Conservation (phyloP, 768 basidiomycete species). For the Porpolomopsis calyptriformis region DNA sequence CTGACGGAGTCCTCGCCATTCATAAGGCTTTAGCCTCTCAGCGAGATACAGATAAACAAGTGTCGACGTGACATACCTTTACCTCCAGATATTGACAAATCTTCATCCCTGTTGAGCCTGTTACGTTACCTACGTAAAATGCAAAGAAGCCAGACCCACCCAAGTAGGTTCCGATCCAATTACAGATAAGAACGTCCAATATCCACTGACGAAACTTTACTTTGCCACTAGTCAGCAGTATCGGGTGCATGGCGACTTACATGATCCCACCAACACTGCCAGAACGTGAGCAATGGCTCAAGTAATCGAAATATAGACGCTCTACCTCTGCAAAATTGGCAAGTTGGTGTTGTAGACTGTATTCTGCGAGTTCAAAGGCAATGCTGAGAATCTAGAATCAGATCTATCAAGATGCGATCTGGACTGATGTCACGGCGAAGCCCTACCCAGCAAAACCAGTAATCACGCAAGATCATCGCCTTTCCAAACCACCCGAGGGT, state of each 20-base stretch:
- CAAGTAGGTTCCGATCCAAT: constrained; percentile 79
- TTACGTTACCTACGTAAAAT: constrained; percentile 9
- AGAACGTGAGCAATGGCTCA: constrained; percentile 11
- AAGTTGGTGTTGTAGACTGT: constrained; percentile 80
- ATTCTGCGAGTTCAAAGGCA: constrained; percentile 83
- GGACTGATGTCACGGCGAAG: constrained; percentile 5
- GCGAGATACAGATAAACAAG: constrained; percentile 8
- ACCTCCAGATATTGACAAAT: constrained; percentile 81
- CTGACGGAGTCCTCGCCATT: constrained; percentile 76
- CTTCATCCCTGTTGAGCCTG: constrained; percentile 56
- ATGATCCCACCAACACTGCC: constrained; percentile 89
- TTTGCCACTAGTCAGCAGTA: constrained; percentile 9
- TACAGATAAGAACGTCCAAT: constrained; percentile 76
- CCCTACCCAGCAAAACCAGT: constrained; percentile 88
- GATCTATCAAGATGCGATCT: constrained; percentile 10
- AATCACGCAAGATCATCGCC: constrained; percentile 80
- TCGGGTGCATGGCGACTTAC: constrained; percentile 32
- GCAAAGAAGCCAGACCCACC: constrained; percentile 30
- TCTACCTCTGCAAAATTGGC: constrained; percentile 79
- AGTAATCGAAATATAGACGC: constrained; percentile 10
- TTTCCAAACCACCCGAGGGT: constrained; percentile 86
- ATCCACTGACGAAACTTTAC: constrained; percentile 50
- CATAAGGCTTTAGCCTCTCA: constrained; percentile 48
- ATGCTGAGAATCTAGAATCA: constrained; percentile 64
- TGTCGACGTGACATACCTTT: constrained; percentile 41